Evolutionary conservation across 495 filamentous ascomycete genomes (phyloP).

Genomic region (Xylaria nigripes): DNA sequence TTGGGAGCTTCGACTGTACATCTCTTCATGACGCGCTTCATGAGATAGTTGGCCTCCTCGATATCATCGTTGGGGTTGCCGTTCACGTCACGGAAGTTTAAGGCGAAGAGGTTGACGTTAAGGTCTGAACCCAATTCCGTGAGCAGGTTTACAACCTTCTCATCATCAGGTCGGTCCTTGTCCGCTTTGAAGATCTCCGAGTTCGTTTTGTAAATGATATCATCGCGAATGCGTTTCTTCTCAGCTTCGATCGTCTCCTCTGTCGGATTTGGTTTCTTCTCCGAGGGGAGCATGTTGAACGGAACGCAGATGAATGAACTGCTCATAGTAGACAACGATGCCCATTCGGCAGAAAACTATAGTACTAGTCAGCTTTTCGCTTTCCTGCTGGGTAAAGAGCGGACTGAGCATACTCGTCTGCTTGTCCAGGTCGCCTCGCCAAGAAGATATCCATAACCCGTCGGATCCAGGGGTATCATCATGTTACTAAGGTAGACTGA

Average conservation of each 20-base stretch:
- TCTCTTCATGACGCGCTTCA: conserved; percentile 32
- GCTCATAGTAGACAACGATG: conserved; percentile 25
- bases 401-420: conserved; percentile 20
- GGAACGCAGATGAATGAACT: conserved; percentile 34
- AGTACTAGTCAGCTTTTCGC: background rate
- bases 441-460: conserved; percentile 35
- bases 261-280: conserved; percentile 19
- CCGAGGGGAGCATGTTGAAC: conserved; percentile 36
- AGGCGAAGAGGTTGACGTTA: conserved; percentile 41
- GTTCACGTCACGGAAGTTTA: conserved; percentile 34
- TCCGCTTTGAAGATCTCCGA: conserved; percentile 22
- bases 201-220: conserved; percentile 32
- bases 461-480: conserved; percentile 28
- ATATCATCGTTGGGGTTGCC: conserved; percentile 36
- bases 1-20: conserved; percentile 32
- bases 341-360: conserved; percentile 39
- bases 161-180: conserved; percentile 6
- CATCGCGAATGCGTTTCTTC: conserved; percentile 31
- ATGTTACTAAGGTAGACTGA: conserved; percentile 35
- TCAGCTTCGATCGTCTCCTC: conserved; percentile 25
- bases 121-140: conserved; percentile 36
- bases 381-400: background rate
- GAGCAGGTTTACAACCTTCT: conserved; percentile 29
- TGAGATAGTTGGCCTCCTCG: conserved; percentile 45
- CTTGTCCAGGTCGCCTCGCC: conserved; percentile 32